Base-by-base conservation (phyloP, 192 early-diverging fungal species). In the Dissophora globulifera region DNA sequence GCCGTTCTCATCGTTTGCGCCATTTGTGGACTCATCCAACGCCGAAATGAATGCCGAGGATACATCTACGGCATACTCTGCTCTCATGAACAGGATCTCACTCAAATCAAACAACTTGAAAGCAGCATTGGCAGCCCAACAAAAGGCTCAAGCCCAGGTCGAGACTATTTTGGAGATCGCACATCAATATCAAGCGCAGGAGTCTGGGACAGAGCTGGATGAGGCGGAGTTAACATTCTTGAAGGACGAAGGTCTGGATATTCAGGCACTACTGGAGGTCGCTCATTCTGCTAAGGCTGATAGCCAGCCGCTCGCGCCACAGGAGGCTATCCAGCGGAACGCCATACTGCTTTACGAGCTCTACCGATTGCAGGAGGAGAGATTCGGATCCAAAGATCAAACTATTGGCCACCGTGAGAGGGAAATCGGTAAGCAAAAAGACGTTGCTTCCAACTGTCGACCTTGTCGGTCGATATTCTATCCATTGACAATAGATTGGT, bases 1-100 rank as follows among this genome's bases (percentile, higher is more conserved):
- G 17, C 67, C 81, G 9, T 87, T 83, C 60, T 64, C 81, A 11
- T 82, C 79, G 10, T 87, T 87, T 79, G 85, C 83, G 7, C 85
- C 85, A 1, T 81, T 79, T 13, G 63, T 75, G 33, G 83, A 87
- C 50, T 84, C 85, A 7, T 61, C 75, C 20, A 78, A 81, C 50
- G 81, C 81, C 0, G 83, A 79, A 25, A 50, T 82, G 26, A 71
- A 79, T 50, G 79, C 81, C 20, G 83, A 84, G 42, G 69, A 65
- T 22, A 84, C 81, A 13, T 54, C 60, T 12, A 65, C 27, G 27
- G 69, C 70, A 47, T 72, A 74, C 32, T 33, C 47, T 19, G 58
- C 79, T 16, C 25, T 72, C 2, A 38, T 67, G 45, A 23, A 41
- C 1, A 53, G 57, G 22, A 26, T 67, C 33, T 32, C 50, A 29